phyloP scores from a whole-genome alignment of 2,329 filamentous ascomycete genomes.

The Fusarium sulawesiense region DNA sequence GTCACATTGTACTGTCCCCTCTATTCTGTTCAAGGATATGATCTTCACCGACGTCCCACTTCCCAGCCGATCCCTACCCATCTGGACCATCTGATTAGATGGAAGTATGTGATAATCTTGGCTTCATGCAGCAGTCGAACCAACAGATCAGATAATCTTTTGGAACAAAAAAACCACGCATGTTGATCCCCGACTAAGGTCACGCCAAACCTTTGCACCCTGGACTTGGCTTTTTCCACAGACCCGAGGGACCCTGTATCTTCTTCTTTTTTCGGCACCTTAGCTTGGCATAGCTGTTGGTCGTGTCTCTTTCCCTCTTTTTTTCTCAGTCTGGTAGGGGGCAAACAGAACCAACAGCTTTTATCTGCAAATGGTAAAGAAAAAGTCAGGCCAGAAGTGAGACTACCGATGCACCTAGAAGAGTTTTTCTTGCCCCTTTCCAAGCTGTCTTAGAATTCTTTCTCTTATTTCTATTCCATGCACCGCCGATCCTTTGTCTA shows the following conservation, averaged over 20 bases:
- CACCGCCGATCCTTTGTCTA: background rate
- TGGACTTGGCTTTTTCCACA: background rate
- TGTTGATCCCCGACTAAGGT: background rate
- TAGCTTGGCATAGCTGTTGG: constrained; percentile 13
- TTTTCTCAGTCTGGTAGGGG: background rate
- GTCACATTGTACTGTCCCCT: constrained; percentile 1
- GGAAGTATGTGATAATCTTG: constrained; percentile 20
- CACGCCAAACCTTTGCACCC: background rate
- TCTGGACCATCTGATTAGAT: constrained; percentile 27
- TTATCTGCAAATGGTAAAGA: background rate
- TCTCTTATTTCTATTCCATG: background rate
- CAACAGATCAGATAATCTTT: constrained; percentile 20
- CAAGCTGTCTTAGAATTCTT: background rate
- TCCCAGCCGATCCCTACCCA: constrained; percentile 16
- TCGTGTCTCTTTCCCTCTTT: background rate
- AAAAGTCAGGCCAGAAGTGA: constrained; percentile 17
- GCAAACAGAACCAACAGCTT: constrained; percentile 1
- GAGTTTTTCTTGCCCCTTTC: background rate
- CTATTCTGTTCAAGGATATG: background rate
- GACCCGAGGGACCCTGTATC: constrained; percentile 9
- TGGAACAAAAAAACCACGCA: background rate
- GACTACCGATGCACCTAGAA: background rate
- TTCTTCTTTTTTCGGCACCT: background rate
- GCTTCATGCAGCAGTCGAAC: constrained; percentile 12
- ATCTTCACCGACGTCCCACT: constrained; percentile 7